Conservation (phyloP, 176 grass and related monocot genomes). For the Poa annua region DNA sequence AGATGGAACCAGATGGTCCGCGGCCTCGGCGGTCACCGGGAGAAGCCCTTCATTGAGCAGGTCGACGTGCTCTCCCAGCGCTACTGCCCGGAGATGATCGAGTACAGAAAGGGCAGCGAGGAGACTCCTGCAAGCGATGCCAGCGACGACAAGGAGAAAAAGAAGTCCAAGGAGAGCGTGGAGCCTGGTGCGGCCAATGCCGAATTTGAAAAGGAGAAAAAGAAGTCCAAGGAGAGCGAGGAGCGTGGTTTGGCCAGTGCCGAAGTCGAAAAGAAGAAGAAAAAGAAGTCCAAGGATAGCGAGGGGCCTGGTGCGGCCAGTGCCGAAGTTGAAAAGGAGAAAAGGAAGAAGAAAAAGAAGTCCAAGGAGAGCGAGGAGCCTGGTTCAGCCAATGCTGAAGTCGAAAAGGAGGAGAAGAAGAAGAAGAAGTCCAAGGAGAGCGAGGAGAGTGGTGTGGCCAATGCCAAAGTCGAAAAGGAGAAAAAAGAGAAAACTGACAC, state of each 20-base stretch:
- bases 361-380: constrained; percentile 44
- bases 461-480: constrained; percentile 43
- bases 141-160: constrained; percentile 36
- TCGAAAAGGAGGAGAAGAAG: constrained; percentile 33
- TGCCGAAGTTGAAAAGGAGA: no score
- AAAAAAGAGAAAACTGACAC: constrained; percentile 4
- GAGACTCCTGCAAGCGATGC: constrained; percentile 28
- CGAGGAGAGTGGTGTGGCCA: constrained; percentile 19
- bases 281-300: constrained; percentile 17
- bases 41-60: constrained; percentile 78
- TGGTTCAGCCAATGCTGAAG: constrained; percentile 27
- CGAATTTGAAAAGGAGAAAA: neutral
- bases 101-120: constrained; percentile 57
- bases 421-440: constrained; percentile 54
- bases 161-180: no score
- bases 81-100: constrained; percentile 70
- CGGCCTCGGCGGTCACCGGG: constrained; percentile 51
- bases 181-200: no score
- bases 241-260: constrained; percentile 24
- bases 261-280: constrained; percentile 31
- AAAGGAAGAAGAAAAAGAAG: constrained; percentile 42
- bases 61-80: constrained; percentile 61
- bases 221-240: constrained; percentile 33
- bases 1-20: constrained; percentile 84
- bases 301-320: no score